phyloP scores from a whole-genome alignment of 192 early-diverging fungal species.

The Backusella morwellensis region DNA sequence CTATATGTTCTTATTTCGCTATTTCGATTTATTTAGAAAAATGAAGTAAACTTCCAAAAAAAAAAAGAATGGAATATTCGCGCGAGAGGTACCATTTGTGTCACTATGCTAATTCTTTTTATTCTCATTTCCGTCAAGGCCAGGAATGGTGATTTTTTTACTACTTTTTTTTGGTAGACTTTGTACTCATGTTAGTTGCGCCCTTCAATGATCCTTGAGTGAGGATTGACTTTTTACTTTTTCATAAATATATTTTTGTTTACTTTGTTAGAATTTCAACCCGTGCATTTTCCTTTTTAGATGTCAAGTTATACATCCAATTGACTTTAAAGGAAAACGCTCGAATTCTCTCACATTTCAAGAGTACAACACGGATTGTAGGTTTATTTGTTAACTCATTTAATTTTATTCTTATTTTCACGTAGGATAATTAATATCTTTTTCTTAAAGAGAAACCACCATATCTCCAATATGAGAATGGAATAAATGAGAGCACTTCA shows the following conservation, averaged over 20 bases:
- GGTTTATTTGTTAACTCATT: not conserved
- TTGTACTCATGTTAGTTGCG: not conserved
- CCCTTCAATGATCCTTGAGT: not conserved
- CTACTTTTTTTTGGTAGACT: not conserved
- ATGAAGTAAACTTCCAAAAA: not conserved
- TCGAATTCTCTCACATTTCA: not conserved
- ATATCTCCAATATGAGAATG: not conserved
- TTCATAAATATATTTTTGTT: not conserved
- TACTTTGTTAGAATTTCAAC: not conserved
- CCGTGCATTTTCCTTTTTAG: slow-evolving; percentile 1
- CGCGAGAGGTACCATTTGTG: not conserved
- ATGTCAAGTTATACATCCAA: not conserved
- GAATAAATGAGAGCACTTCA: not conserved
- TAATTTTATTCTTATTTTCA: not conserved
- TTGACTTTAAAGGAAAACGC: not conserved
- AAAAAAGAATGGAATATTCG: not conserved
- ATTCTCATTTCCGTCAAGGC: not conserved
- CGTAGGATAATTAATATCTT: not conserved
- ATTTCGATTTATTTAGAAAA: not conserved
- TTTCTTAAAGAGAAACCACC: not conserved
- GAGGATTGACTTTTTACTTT: not conserved
- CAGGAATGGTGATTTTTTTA: not conserved
- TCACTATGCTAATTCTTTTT: slow-evolving; percentile 1
- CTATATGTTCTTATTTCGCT: not conserved
- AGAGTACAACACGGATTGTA: not conserved